Percentiles rank a stretch among this genome's conserved stretches.
phyloP scores from a whole-genome alignment of 805 yeast species.

The Wickerhamiella vanderwaltii region DNA sequence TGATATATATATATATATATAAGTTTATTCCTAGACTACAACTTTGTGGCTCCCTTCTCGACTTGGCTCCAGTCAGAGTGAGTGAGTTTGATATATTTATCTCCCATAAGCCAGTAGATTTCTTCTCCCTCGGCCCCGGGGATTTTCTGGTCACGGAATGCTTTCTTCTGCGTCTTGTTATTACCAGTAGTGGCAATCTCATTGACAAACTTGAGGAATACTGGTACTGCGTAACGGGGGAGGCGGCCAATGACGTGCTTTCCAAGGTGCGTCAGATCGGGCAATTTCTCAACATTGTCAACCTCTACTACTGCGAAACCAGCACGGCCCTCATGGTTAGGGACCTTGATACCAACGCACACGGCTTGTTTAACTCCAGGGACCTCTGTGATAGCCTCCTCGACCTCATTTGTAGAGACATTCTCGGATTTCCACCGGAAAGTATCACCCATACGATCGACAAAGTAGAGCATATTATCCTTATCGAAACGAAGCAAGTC shows the following conservation, averaged over 20 bases:
- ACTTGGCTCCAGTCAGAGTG: constrained; percentile 41
- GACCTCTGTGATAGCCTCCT: constrained; percentile 40
- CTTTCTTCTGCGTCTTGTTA: constrained; percentile 75
- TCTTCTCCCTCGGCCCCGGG: constrained; percentile 33
- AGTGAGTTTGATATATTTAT: constrained; percentile 44
- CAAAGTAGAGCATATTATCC: constrained; percentile 63
- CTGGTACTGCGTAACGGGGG: constrained; percentile 80
- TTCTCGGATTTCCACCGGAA: constrained; percentile 96
- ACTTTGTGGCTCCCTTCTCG: constrained; percentile 23
- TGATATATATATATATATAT: no score
- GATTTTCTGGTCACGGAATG: constrained; percentile 28
- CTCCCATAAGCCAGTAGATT: constrained; percentile 58
- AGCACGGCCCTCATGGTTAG: constrained; percentile 86
- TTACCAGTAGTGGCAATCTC: constrained; percentile 60
- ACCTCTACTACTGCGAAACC: constrained; percentile 74
- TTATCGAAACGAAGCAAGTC: constrained; percentile 63
- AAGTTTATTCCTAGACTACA: constrained; percentile 15
- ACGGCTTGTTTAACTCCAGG: constrained; percentile 42
- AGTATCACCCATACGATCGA: constrained; percentile 89
- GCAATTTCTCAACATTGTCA: constrained; percentile 25
- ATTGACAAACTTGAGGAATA: constrained; percentile 57
- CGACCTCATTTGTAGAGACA: constrained; percentile 88
- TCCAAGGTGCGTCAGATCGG: constrained; percentile 33
- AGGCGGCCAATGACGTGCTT: constrained; percentile 33
- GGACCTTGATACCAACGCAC: constrained; percentile 81